phyloP scores from a whole-genome alignment of 805 yeast species.

The Metschnikowia noctiluminum region DNA sequence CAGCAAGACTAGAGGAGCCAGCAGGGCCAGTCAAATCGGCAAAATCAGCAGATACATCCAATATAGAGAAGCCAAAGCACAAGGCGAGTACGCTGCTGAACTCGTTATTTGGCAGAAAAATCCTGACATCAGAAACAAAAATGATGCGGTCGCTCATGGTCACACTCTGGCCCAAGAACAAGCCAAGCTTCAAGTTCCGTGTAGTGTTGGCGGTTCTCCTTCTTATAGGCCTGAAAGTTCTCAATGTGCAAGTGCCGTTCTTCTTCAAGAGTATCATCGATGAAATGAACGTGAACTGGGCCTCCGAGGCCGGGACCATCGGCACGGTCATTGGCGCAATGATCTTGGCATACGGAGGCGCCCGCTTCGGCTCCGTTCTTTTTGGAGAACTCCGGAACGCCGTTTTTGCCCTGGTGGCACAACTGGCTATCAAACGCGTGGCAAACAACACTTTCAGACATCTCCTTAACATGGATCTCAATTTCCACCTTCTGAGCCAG shows the following conservation, averaged over 20 bases:
- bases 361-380: slow-evolving; percentile 89
- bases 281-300: slow-evolving; percentile 89
- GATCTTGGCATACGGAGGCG: slow-evolving; percentile 86
- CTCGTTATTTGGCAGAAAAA: slow-evolving; percentile 15
- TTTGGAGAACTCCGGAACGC: slow-evolving; percentile 96
- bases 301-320: slow-evolving; percentile 54
- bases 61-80: neutral
- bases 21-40: no score
- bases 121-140: slow-evolving; percentile 41
- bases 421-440: slow-evolving; percentile 85
- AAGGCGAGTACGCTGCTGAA: neutral
- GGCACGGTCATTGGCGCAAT: slow-evolving; percentile 63
- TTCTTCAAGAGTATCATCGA: slow-evolving; percentile 85
- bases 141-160: slow-evolving; percentile 63
- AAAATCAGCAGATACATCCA: no score
- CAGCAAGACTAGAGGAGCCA: no score
- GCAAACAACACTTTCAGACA: slow-evolving; percentile 86
- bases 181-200: slow-evolving; percentile 62
- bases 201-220: slow-evolving; percentile 74
- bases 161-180: slow-evolving; percentile 80
- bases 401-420: slow-evolving; percentile 92
- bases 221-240: slow-evolving; percentile 73
- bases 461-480: slow-evolving; percentile 76
- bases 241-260: slow-evolving; percentile 95
- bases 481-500: slow-evolving; percentile 86